phyloP scores from a whole-genome alignment of 371 early-diverging fungal species.

The Mucor sp. region DNA sequence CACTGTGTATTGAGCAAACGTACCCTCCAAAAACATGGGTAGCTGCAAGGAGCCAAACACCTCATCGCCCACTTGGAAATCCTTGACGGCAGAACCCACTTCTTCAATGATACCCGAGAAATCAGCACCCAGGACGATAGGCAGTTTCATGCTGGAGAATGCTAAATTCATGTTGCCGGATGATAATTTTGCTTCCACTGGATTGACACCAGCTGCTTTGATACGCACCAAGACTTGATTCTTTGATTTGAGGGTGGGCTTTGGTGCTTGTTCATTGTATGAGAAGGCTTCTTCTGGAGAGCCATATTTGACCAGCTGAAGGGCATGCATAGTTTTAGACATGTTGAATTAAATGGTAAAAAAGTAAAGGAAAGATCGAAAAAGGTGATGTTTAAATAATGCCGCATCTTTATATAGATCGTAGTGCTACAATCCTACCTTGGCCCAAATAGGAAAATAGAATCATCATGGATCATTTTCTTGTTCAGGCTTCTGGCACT shows the following conservation, averaged over 20 bases:
- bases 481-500: neutral
- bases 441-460: neutral
- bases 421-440: neutral
- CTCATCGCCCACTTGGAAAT: conserved; percentile 50
- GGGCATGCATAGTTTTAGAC: conserved; percentile 30
- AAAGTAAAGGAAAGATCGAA: neutral
- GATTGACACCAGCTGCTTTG: conserved; percentile 63
- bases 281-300: conserved; percentile 28
- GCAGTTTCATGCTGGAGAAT: neutral
- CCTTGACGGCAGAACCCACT: conserved; percentile 37
- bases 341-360: neutral
- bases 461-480: neutral
- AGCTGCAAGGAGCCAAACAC: conserved; percentile 48
- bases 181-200: conserved; percentile 58
- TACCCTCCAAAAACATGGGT: conserved; percentile 31
- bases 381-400: neutral
- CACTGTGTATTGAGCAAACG: conserved; percentile 51
- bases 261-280: conserved; percentile 23
- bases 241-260: conserved; percentile 29
- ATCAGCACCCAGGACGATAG: conserved; percentile 49
- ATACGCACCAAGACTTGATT: conserved; percentile 57
- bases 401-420: neutral
- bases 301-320: conserved; percentile 38
- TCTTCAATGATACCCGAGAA: conserved; percentile 46
- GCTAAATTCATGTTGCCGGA: conserved; percentile 23